Percentiles rank a stretch among this genome's conserved stretches.
Evolutionary conservation across 2,329 filamentous ascomycete species (phyloP).

Genomic region (Venturiaceae sp.): DNA sequence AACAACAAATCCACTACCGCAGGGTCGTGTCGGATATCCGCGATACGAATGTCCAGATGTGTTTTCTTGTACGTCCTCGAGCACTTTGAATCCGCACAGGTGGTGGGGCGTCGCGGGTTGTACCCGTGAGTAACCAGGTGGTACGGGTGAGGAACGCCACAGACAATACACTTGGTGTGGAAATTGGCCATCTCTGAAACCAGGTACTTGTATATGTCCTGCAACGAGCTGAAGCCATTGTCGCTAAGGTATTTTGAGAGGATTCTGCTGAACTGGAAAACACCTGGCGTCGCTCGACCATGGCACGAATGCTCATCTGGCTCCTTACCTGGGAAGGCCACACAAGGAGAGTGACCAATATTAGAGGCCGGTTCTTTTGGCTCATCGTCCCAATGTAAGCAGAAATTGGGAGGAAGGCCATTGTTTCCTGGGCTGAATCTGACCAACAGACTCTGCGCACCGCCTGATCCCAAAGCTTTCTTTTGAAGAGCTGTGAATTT

Average conservation of each 20-base stretch:
- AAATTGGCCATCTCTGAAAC: conserved; percentile 10
- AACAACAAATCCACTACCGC: conserved; percentile 21
- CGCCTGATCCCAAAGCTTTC: conserved; percentile 17
- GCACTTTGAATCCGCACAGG: conserved; percentile 15
- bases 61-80: conserved; percentile 15
- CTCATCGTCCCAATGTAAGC: conserved; percentile 20
- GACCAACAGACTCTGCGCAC: conserved; percentile 13
- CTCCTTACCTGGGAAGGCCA: neutral
- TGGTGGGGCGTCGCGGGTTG: conserved; percentile 16
- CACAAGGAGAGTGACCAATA: neutral
- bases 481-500: conserved; percentile 17
- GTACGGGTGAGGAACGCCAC: conserved; percentile 14
- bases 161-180: conserved; percentile 17
- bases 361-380: neutral
- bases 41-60: conserved; percentile 18
- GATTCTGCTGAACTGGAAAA: conserved; percentile 18
- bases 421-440: conserved; percentile 14
- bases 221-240: conserved; percentile 10
- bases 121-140: conserved; percentile 13
- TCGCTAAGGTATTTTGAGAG: conserved; percentile 13
- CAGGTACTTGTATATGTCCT: conserved; percentile 13
- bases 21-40: conserved; percentile 20
- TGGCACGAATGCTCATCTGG: conserved; percentile 16
- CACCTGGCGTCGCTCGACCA: conserved; percentile 12
- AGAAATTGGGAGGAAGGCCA: conserved; percentile 15